Evolutionary conservation across 805 yeast species (phyloP), one percentile per base, ranked within the genome.

Genomic region (Metschnikowia peoriensis): DNA sequence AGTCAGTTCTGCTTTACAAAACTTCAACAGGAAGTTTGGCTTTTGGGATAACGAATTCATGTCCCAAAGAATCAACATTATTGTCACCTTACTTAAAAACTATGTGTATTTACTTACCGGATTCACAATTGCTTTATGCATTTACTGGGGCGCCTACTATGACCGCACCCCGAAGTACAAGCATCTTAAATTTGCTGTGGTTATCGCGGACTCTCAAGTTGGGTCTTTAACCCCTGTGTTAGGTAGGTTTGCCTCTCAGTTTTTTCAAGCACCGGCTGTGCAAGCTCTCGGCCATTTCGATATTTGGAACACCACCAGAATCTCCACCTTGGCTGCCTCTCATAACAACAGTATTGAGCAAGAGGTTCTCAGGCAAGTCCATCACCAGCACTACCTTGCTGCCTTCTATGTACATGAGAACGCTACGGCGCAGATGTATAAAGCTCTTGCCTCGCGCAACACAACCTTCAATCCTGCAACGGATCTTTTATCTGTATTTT

Each of bases 91-190:
- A 45, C 42, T 58, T 6, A 44, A 51, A n/a, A 68, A 68, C 58
- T 69, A 69, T 42, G 34, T 56, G 38, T 60, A 27, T 51, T 38
- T 66, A 46, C 27, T 62, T 12, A 46, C 62, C 8, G 69, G 69
- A 8, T 68, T 69, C 46, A 48, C 60, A 15, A 43, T 53, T 5
- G 63, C 65, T 1, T 59, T 70, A 8, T 64, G 66, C 47, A 55
- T 69, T n/a, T 70, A 68, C 49, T 69, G 72, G 72, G 73, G 72
- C 10, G 55, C 67, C 1, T 69, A 66, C 55, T 66, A 58, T 38
- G 47, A 61, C 35, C 56, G 72, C 16, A 40, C 53, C 3, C 37
- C 55, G 8, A 53, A 66, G 8, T 68, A 54, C 49, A 57, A 54
- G 45, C 53, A 65, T 44, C 46, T 69, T 28, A 56, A 64, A 16